Evolutionary conservation across 2,329 filamentous ascomycete genomes (phyloP).

Genomic region (Colletotrichum tropicicola): DNA sequence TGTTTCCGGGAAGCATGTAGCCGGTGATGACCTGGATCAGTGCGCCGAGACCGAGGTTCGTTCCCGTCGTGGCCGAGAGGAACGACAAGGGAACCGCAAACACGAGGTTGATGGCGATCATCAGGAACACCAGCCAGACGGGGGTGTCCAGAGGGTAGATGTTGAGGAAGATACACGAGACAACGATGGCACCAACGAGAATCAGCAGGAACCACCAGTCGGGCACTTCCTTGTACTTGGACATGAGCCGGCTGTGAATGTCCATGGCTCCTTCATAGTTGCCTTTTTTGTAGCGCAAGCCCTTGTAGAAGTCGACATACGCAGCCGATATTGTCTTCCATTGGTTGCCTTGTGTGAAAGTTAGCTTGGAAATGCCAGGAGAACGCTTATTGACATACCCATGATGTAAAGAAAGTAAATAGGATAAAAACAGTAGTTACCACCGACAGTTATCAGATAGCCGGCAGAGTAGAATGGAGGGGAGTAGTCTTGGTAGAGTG

Average conservation of each 20-base stretch:
- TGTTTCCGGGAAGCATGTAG: slow-evolving; percentile 50
- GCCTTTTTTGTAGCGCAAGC: slow-evolving; percentile 46
- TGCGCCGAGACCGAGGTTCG: slow-evolving; percentile 50
- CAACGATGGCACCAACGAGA: slow-evolving; percentile 42
- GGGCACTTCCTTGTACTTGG: slow-evolving; percentile 53
- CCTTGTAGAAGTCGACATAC: slow-evolving; percentile 49
- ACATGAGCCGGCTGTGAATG: slow-evolving; percentile 52
- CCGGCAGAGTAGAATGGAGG: slow-evolving; percentile 54
- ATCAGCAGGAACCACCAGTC: slow-evolving; percentile 59
- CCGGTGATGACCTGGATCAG: slow-evolving; percentile 54
- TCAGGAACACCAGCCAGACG: slow-evolving; percentile 41
- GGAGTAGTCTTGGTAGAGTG: slow-evolving; percentile 51
- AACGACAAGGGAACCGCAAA: slow-evolving; percentile 54
- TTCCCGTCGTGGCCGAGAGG: slow-evolving; percentile 54
- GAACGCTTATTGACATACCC: neutral
- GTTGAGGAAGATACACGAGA: slow-evolving; percentile 42
- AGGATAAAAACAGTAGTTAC: slow-evolving; percentile 54
- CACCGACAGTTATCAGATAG: slow-evolving; percentile 50
- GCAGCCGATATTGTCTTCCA: slow-evolving; percentile 47
- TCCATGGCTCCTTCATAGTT: slow-evolving; percentile 54
- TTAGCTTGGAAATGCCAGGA: neutral
- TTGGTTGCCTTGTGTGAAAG: slow-evolving; percentile 39
- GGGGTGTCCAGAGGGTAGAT: slow-evolving; percentile 40
- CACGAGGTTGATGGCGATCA: slow-evolving; percentile 46
- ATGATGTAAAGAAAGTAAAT: slow-evolving; percentile 54